Base-by-base conservation (phyloP, 495 filamentous ascomycete genomes). In the Clohesyomyces aquaticus region DNA sequence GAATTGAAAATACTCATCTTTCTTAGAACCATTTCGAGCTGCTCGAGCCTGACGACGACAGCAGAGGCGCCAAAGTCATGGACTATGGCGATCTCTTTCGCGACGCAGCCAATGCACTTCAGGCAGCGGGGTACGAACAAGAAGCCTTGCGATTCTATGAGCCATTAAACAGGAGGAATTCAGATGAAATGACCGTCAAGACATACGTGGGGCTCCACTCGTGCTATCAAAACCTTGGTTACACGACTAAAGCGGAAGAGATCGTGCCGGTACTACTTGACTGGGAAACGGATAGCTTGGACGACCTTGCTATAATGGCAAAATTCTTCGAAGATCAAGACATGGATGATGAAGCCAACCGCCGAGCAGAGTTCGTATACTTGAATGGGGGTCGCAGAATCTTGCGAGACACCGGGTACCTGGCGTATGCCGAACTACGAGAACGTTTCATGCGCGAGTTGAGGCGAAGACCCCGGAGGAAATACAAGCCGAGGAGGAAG, bases 131-230 rank as follows among this genome's bases (percentile, higher is more conserved):
- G 1, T 73, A 81, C 38, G 80, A 83, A 23, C 74, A 82, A 28
- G 82, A 88, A 55, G 92, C 94, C 4, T 76, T 93, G 6, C 77
- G 80, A 18, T 98, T 88, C 75, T 94, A 92, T 69, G 77, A 84
- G 23, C 80, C 90, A 0, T 80, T 94, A 41, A 78, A 55, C 29
- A 53, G 84, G 25, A 73, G 83, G 51, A 71, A 79, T 19, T 80
- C 85, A 1, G 76, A 81, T 9, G 76, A 81, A 8, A 81, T 73
- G 78, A 86, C 91, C 68, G 77, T 86, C 12, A 69, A 82, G 51
- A 82, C 86, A 41, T 84, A 88, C 61, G 80, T 92, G 61, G 83
- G 85, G 16, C 83, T 93, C 73, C 90, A 87, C 22, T 82, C 84
- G 49, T 96, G 90, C 69, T 91, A 86, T 67, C 77, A 83, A 46